phyloP scores from a whole-genome alignment of 2,329 filamentous ascomycete genomes.

The Cytospora schulzeri region DNA sequence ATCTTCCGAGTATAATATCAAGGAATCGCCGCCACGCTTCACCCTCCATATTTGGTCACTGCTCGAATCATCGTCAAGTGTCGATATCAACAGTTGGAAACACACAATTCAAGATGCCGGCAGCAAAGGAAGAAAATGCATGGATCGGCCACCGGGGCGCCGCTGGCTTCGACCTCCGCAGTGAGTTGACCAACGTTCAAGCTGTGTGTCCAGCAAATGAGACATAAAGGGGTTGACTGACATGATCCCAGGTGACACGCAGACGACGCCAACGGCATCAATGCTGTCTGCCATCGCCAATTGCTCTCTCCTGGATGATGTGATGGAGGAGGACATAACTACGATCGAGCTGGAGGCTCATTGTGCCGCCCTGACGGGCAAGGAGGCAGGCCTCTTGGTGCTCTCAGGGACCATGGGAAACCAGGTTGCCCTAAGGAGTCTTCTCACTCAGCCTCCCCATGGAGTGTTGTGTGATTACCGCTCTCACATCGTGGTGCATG shows the following conservation, averaged over 20 bases:
- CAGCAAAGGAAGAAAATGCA: constrained; percentile 29
- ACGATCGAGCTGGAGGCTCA: constrained; percentile 76
- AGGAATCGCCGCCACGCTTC: neutral
- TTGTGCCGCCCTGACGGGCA: constrained; percentile 71
- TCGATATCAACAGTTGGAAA: neutral
- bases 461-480: constrained; percentile 77
- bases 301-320: constrained; percentile 80
- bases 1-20: constrained; percentile 9
- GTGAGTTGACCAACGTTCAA: constrained; percentile 33
- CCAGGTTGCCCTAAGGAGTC: constrained; percentile 77
- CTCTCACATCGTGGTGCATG: constrained; percentile 73
- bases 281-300: constrained; percentile 81
- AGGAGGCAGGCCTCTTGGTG: constrained; percentile 78
- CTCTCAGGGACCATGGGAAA: constrained; percentile 95
- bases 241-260: constrained; percentile 47
- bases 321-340: constrained; percentile 77
- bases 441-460: constrained; percentile 79
- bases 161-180: constrained; percentile 44
- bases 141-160: constrained; percentile 44
- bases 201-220: neutral
- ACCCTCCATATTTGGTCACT: neutral
- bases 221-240: neutral
- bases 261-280: constrained; percentile 73
- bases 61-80: constrained; percentile 4
- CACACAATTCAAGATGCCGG: constrained; percentile 18